Base-by-base conservation (phyloP, 75 land plant species). In the Pseudotsuga menziesii region DNA sequence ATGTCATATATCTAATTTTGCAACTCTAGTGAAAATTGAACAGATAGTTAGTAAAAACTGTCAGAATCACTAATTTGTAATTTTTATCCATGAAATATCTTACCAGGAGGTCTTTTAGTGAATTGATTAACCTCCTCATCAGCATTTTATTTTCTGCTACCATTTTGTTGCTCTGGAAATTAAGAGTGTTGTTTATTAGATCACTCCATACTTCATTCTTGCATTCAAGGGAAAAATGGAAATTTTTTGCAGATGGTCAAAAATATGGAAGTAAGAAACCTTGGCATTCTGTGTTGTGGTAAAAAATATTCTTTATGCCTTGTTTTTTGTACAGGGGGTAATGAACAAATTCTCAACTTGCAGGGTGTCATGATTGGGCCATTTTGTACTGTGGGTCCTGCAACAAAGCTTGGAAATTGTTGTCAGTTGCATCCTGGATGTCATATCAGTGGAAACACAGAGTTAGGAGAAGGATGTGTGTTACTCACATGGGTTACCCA, bases 311-410 rank as follows among this genome's bases (percentile, higher is more conserved):
- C 23, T 72, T 69, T 54, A 11, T 69, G 72, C 23, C 13, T 27
- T 39, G 48, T 17, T n/a, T 69, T 69, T 74, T 32, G 14, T 69
- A 69, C 23, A 69, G 11, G 41, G 41, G 11, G 25, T 69, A 36
- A 69, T 69, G 54, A 27, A 76, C 35, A 67, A 74, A 72, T 22
- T 56, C 20, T 76, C 25, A 56, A 27, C 79, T 59, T 85, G 73
- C 81, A 92, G 98, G 89, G 85, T 62, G 90, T 89, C 36, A 79
- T 84, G 36, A 82, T 96, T 83, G 95, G 99, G 62, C 95, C 99
- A 29, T 94, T 92, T 78, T 94, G 99, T 54, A 90, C 93, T 11
- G 87, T 96, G 76, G 94, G 99, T 19, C 82, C 89, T 48, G 83
- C 77, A 74, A 90, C 80, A 41, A 90, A 83, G 75, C 78, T 96